phyloP scores from a whole-genome alignment of 2,329 filamentous ascomycete species.

The Nigrospora oryzae region DNA sequence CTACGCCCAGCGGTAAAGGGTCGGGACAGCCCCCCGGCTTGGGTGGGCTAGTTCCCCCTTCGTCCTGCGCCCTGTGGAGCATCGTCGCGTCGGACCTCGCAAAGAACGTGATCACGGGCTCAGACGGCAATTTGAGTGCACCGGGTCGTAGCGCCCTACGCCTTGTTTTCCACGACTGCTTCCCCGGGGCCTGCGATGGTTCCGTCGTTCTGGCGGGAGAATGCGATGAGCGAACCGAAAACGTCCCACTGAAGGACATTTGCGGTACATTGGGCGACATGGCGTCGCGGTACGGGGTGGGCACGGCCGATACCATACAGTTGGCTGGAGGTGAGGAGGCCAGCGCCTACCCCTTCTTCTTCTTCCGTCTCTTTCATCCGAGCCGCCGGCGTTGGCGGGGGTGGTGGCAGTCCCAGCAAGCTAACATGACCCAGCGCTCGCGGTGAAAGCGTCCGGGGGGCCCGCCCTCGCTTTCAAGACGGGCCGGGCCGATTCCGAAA shows the following conservation, averaged over 20 bases:
- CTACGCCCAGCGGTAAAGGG: too few species aligned
- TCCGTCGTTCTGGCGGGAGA: constrained; percentile 18
- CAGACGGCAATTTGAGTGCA: constrained; percentile 12
- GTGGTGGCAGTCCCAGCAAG: background rate
- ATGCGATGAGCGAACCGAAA: constrained; percentile 15
- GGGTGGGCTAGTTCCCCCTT: too few species aligned
- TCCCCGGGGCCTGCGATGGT: constrained; percentile 17
- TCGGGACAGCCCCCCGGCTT: too few species aligned
- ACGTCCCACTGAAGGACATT: constrained; percentile 13
- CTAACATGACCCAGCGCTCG: constrained; percentile 10
- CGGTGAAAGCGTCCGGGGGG: constrained; percentile 12
- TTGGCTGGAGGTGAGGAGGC: constrained; percentile 16
- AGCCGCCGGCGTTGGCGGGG: too few species aligned
- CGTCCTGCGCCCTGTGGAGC: too few species aligned
- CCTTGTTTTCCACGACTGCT: constrained; percentile 20
- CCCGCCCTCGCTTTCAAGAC: constrained; percentile 15
- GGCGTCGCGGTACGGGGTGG: constrained; percentile 13
- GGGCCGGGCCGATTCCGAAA: constrained; percentile 14
- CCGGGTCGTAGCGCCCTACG: constrained; percentile 18
- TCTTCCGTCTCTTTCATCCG: too few species aligned
- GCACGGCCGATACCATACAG: constrained; percentile 18
- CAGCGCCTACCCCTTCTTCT: background rate
- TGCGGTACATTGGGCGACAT: constrained; percentile 13
- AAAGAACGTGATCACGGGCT: too few species aligned
- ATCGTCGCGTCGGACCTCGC: too few species aligned